These are phyloP conservation scores for Solanum medicagineum DNA, from an alignment of 257 asterid species.

Conservation along the genomic window DNA sequence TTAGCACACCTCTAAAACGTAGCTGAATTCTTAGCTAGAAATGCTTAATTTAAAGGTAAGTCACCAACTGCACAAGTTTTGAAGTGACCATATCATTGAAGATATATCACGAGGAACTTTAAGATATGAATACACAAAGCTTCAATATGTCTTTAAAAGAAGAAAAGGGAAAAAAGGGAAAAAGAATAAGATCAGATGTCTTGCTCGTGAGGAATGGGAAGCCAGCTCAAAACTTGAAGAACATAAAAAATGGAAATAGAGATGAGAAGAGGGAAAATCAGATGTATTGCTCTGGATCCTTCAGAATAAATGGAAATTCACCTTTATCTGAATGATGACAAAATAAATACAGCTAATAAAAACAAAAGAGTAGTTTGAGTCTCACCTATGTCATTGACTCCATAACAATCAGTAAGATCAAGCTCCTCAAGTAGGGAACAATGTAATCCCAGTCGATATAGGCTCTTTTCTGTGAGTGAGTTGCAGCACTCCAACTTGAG, in stretches of 20 bases:
- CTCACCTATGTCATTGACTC: conserved; percentile 52
- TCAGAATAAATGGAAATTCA: not conserved
- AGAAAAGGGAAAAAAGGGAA: not conserved
- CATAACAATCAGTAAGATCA: conserved; percentile 73
- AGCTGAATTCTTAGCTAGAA: not conserved
- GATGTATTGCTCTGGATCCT: not conserved
- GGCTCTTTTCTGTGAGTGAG: conserved; percentile 43
- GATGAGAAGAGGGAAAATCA: not conserved
- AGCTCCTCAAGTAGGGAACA: conserved; percentile 48
- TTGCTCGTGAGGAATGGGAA: not conserved
- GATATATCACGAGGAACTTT: not conserved
- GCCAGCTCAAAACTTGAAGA: not conserved
- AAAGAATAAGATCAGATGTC: not conserved
- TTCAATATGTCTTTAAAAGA: not conserved
- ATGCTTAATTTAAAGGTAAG: not conserved
- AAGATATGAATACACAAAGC: not conserved
- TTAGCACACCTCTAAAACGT: not conserved
- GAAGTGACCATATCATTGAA: not conserved
- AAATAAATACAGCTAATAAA: not conserved
- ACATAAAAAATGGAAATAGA: not conserved
- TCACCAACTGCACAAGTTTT: not conserved
- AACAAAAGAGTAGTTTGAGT: not conserved
- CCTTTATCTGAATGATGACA: not conserved
- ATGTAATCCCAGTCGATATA: conserved; percentile 37
- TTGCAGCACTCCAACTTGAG: conserved; percentile 72